phyloP scores from a whole-genome alignment of 768 basidiomycete genomes.

The Pholiota microspora region DNA sequence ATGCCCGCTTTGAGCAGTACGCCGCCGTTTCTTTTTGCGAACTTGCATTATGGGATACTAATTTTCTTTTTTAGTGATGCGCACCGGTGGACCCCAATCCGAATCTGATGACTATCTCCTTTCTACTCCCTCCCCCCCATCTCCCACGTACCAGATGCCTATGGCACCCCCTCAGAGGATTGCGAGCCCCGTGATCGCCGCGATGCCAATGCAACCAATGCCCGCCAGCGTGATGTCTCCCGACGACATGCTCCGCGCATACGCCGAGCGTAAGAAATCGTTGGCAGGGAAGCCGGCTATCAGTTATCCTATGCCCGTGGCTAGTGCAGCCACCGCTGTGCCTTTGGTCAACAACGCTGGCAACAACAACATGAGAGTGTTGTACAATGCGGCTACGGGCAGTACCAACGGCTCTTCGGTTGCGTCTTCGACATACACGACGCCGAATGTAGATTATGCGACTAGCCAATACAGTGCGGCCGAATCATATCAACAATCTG shows the following conservation, averaged over 20 bases:
- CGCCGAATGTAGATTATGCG: conserved; percentile 6
- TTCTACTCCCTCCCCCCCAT: conserved; percentile 24
- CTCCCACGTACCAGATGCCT: background rate
- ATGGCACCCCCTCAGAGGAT: background rate
- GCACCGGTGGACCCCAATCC: conserved; percentile 41
- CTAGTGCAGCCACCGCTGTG: conserved; percentile 6
- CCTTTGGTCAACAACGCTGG: background rate
- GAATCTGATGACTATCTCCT: conserved; percentile 43
- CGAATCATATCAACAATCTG: conserved; percentile 3
- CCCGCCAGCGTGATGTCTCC: conserved; percentile 49
- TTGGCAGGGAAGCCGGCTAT: conserved; percentile 15
- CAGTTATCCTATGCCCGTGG: conserved; percentile 24
- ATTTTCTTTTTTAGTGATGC: conserved; percentile 57
- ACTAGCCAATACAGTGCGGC: background rate
- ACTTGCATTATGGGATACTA: conserved; percentile 1
- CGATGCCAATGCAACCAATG: conserved; percentile 30
- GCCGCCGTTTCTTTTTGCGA: conserved; percentile 32
- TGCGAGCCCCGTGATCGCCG: conserved; percentile 29
- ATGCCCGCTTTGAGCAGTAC: conserved; percentile 68
- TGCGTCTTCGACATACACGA: conserved; percentile 8
- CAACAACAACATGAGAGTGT: conserved; percentile 12
- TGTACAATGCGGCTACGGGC: conserved; percentile 21
- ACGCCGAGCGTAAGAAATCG: conserved; percentile 26
- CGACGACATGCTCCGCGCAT: conserved; percentile 76
- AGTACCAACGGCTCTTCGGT: conserved; percentile 1